Base-by-base conservation (phyloP, 805 yeast species). In the Pichia heedii region DNA sequence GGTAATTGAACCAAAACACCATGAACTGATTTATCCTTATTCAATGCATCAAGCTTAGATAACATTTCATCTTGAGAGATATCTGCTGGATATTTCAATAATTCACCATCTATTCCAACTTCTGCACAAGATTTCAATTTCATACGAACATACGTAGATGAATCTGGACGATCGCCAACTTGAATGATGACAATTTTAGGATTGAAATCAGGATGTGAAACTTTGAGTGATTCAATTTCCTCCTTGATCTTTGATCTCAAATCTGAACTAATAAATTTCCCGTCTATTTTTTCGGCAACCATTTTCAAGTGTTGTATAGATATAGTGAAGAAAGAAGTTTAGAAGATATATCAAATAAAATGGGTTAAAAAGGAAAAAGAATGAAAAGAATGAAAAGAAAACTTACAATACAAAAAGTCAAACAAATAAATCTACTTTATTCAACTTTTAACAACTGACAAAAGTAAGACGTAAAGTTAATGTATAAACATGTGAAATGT, bases 1-100 rank as follows among this genome's bases (percentile, higher is more conserved):
- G 98, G 98, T 51, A 90, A 73, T 68, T 89, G 98, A 44, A 90
- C 81, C 48, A 90, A 71, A 24, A 90, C 69, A 40, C 98, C 98
- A 61, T 90, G 86, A 36, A 87, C 87, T 13, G 73, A 58, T 33
- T 78, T 76, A 63, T 88, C 94, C 42, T 75, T 71, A 61, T 90
- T 90, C 54, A 89, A 71, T 12, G 64, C 62, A 34, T 74, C 72
- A 41, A 90, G 76, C 47, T 73, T 70, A 33, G 71, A 69, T 37
- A 89, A 65, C 42, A 84, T 60, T 22, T 74, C 79, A 27, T 66
- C 69, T 63, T 89, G 82, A 11, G 79, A 50, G 42, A 79, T 74
- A 30, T 70, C 66, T 41, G 77, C 87, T 33, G 79, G 77, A 48
- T 86, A 74, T 50, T 78, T 80, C 52, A 81, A 60, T 46, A 85